Base-by-base conservation (phyloP, 495 filamentous ascomycete species). In the Trichocladium uniseriatum region DNA sequence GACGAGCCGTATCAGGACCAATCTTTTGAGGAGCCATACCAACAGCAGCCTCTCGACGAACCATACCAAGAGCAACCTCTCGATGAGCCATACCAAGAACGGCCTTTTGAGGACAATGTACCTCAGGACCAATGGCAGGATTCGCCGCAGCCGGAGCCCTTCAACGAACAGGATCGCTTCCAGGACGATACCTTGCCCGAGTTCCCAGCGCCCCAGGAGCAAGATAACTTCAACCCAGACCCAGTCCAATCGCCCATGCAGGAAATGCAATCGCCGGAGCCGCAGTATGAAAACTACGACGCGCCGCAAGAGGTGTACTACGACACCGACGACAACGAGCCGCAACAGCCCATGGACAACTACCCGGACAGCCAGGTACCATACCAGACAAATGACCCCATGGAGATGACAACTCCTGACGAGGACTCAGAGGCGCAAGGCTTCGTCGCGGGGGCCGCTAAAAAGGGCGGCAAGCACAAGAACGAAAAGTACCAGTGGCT, bases 401-500 rank as follows among this genome's bases (percentile, higher is more conserved):
- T 52, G 50, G 40, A 45, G 37, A 43, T 52, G 38, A 14, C 4
- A 10, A 35, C 35, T 2, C 20, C 18, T 13, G 37, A 45, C 2
- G 29, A 36, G 16, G 19, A 14, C 11, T 5, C 16, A 0, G 29
- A 37, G 2, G 20, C 14, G 28, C n/a, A 20, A 1, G 21, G 0
- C 2, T 32, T 29, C 11, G 34, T 6, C 8, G 16, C 16, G 3
- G 16, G 10, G 5, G 22, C 28, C 14, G 8, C 7, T 3, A 4
- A 5, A 0, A 8, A 16, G 31, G 7, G 8, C 18, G 14, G 16
- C 2, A 40, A 43, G 13, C 19, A 28, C 16, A 45, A 41, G 14
- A 44, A 47, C 16, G 32, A 53, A 24, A 53, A 43, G 39, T 39
- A 53, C 32, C 39, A 43, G 6, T 53, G 51, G 51, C 24, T 53